Evolutionary conservation across 495 filamentous ascomycete genomes (phyloP), one percentile per base, ranked within the genome.

Genomic region (Mycothermus thermophilus): DNA sequence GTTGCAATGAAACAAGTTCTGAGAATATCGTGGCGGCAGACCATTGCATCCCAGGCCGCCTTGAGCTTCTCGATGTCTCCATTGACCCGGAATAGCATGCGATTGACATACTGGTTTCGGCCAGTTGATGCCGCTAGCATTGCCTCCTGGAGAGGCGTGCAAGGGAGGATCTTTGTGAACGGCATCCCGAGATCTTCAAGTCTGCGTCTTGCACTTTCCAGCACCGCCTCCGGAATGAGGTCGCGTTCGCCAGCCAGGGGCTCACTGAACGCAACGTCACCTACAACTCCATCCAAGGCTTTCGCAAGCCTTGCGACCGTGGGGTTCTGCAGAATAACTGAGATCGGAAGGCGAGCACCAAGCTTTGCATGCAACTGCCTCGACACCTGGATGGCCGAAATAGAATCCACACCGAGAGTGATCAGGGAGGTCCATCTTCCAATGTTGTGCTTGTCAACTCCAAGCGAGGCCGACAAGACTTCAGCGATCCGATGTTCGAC

Each of bases 81-180:
- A 0, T 39, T 39, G 15, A 66, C 40, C 1, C 38, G 46, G 24
- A 69, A 58, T 5, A 67, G 40, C 52, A 60, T 64, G 14, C 49
- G 56, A 37, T 69, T 69, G 27, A 48, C 51, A 34, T 69, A 67
- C 8, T 52, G 44, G 25, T 50, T 51, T 15, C 44, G 41, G 6
- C 50, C 59, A 3, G 43, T 28, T 5, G 64, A 62, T n/a, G 64
- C 59, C 10, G 67, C 72, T 6, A 92, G 61, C 80, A 88, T 90
- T 7, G 74, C 77, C 54, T 86, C 78, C 45, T 92, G 83, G 1
- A 92, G 53, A 2, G 83, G 79, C 3, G 83, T 87, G 44, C 83
- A 90, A 15, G 83, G 83, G 10, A 83, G 56, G 17, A 90, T 63
- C 16, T 51, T 55, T 27, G 70, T 44, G 5, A 80, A 59, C 0